Percentiles rank a stretch among this genome's conserved stretches.
Conservation (phyloP, 257 asterid species). For the Cynanchum wilfordii region DNA sequence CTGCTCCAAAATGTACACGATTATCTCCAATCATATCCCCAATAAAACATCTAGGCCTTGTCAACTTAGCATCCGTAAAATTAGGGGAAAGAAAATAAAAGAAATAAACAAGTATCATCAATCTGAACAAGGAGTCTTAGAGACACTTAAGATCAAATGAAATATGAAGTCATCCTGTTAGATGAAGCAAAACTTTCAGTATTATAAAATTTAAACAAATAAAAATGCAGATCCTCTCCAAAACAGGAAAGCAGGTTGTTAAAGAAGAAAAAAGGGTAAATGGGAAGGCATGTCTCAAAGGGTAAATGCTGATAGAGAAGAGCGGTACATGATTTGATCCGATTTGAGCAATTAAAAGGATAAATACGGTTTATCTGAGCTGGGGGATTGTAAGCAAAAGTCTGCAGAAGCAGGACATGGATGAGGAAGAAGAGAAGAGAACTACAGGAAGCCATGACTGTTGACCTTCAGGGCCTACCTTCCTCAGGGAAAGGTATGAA, state of each 20-base stretch:
- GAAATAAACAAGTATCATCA: background rate
- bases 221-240: background rate
- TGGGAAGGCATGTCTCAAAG: background rate
- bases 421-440: conserved; percentile 27
- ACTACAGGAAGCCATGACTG: conserved; percentile 38
- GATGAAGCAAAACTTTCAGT: background rate
- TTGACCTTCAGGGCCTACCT: conserved; percentile 17
- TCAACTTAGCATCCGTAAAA: background rate
- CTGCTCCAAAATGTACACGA: background rate
- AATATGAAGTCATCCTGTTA: background rate
- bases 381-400: conserved; percentile 14
- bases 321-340: conserved; percentile 44
- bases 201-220: background rate
- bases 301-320: conserved; percentile 46
- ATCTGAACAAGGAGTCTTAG: background rate
- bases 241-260: background rate
- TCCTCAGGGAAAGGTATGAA: conserved; percentile 12
- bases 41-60: background rate
- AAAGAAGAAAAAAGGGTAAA: background rate
- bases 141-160: background rate
- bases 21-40: background rate
- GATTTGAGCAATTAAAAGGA: conserved; percentile 42
- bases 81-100: background rate
- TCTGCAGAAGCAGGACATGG: background rate
- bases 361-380: conserved; percentile 17